Conservation (phyloP, 1,139 yeast genomes). For the Kodamaea suecica region DNA sequence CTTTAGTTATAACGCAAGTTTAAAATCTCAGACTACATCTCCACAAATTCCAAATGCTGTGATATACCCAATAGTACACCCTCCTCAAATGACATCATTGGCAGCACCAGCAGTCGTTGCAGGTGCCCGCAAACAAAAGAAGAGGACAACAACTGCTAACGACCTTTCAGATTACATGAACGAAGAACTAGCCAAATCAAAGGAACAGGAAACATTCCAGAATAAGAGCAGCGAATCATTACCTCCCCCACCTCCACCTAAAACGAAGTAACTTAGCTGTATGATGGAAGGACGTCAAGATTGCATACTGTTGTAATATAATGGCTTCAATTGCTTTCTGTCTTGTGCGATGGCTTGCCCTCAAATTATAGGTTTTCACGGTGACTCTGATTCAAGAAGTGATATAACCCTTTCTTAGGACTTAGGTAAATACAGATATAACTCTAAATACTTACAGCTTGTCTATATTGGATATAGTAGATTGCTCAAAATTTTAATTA, state of each 20-base stretch:
- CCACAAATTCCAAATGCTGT: constrained; percentile 3
- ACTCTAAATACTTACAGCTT: too few species aligned
- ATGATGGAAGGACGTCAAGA: too few species aligned
- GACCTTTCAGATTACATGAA: constrained; percentile 42
- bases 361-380: too few species aligned
- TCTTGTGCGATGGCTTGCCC: too few species aligned
- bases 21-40: constrained; percentile 7
- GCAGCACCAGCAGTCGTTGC: constrained; percentile 14
- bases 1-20: constrained; percentile 13
- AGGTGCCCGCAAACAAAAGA: constrained; percentile 18
- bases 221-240: constrained; percentile 14
- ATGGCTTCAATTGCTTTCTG: too few species aligned
- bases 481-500: too few species aligned
- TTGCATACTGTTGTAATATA: too few species aligned
- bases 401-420: too few species aligned
- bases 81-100: constrained; percentile 13
- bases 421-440: too few species aligned
- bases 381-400: too few species aligned
- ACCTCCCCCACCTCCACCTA: constrained; percentile 37
- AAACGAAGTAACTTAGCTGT: constrained; percentile 14
- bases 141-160: constrained; percentile 29
- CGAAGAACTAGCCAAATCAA: constrained; percentile 45
- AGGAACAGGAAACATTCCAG: constrained; percentile 28
- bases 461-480: too few species aligned
- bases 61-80: constrained; percentile 5